phyloP scores from a whole-genome alignment of 306 rosid genomes.

The Nissolia schottii region DNA sequence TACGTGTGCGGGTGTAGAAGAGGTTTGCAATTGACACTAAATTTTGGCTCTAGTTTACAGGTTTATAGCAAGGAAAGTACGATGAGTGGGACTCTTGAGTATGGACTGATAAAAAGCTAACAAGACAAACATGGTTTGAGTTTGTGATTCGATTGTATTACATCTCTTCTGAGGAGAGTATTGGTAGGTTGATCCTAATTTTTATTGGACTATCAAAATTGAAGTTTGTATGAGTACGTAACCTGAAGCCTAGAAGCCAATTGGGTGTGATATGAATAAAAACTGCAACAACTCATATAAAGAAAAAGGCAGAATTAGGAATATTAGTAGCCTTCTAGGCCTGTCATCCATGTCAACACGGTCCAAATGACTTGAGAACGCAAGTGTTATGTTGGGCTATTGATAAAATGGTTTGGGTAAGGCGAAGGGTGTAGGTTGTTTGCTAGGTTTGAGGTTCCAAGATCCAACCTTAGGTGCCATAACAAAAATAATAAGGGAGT shows the following conservation, averaged over 20 bases:
- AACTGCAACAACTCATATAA: neutral
- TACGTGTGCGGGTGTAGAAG: neutral
- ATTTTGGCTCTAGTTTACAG: neutral
- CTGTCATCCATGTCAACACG: neutral
- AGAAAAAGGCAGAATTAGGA: too few relatives aligned
- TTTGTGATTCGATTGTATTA: neutral
- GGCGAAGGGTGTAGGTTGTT: neutral
- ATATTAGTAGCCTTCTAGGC: too few relatives aligned
- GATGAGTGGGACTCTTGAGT: neutral
- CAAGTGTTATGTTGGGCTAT: neutral
- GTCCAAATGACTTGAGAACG: neutral
- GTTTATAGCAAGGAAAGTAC: neutral
- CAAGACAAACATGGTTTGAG: neutral
- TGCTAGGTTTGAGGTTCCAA: neutral
- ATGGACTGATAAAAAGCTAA: too few relatives aligned
- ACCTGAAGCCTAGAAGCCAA: neutral
- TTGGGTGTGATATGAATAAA: neutral
- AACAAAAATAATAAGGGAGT: neutral
- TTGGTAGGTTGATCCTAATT: neutral
- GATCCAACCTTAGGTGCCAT: neutral
- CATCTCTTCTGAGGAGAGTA: neutral
- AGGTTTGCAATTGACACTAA: neutral
- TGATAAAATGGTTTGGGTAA: neutral
- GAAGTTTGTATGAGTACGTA: neutral
- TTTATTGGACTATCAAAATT: neutral